A percentile compares a stretch with the other conserved stretches of the same genome.
phyloP scores from a whole-genome alignment of 1,284 basidiomycete genomes.

The Cryptococcus jaspeensis region DNA sequence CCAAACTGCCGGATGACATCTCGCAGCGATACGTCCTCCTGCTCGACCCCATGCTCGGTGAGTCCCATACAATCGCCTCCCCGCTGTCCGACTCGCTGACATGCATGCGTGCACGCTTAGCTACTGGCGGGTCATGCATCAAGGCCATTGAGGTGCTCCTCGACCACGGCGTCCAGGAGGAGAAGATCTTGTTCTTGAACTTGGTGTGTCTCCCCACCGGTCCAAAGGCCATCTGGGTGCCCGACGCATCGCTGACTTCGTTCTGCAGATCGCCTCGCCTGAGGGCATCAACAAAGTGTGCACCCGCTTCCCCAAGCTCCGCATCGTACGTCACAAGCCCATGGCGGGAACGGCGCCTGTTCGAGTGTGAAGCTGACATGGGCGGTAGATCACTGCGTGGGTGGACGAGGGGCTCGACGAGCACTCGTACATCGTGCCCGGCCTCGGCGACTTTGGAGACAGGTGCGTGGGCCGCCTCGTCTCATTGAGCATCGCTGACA shows the following conservation, averaged over 20 bases:
- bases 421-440: conserved; percentile 64
- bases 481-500: no score
- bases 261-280: conserved; percentile 76
- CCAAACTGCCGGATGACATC: conserved; percentile 90
- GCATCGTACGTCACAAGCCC: no score
- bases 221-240: neutral
- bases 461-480: conserved; percentile 46
- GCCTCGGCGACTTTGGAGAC: conserved; percentile 89
- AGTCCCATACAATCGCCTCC: conserved; percentile 33
- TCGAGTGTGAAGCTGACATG: neutral
- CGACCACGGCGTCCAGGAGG: conserved; percentile 74
- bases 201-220: conserved; percentile 58
- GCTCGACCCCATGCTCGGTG: conserved; percentile 96
- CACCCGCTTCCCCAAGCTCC: conserved; percentile 72
- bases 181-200: conserved; percentile 95
- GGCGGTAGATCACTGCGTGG: conserved; percentile 79
- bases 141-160: conserved; percentile 94
- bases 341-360: no score
- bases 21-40: conserved; percentile 86
- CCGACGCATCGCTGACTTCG: neutral
- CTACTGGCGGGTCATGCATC: conserved; percentile 95
- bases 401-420: conserved; percentile 93
- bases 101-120: conserved; percentile 52
- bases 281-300: conserved; percentile 86
- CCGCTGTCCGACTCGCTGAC: neutral